Percentiles rank a stretch among this genome's conserved stretches.
Evolutionary conservation across 2,329 filamentous ascomycete species (phyloP).

Genomic region (Rugonectria rugulosa): DNA sequence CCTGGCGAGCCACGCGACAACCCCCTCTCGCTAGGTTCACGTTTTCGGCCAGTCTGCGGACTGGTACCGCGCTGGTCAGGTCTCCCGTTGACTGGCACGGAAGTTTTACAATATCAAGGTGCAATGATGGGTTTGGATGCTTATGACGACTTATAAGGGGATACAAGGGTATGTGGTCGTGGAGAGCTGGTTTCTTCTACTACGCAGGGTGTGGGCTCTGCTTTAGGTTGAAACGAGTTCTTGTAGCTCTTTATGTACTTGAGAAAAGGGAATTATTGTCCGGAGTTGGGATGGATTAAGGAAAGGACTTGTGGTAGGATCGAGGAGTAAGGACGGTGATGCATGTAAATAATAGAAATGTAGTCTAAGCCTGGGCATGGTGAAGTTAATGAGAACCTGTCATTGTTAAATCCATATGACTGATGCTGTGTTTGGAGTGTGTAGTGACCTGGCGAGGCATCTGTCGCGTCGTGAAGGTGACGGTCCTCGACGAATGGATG

Average conservation of each 20-base stretch:
- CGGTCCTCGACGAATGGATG: no score
- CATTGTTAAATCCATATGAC: slow-evolving; percentile 4
- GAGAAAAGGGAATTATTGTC: not conserved
- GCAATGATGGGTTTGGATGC: slow-evolving; percentile 7
- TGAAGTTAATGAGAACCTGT: slow-evolving; percentile 14
- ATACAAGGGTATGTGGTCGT: no score
- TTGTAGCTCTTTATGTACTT: not conserved
- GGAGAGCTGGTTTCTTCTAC: no score
- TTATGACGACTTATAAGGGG: no score
- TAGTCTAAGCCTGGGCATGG: not conserved
- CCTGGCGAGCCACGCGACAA: slow-evolving; percentile 10
- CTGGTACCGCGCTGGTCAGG: slow-evolving; percentile 19
- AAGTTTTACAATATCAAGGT: not conserved
- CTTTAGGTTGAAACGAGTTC: no score
- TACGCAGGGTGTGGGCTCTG: no score
- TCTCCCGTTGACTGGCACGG: slow-evolving; percentile 9
- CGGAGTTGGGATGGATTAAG: no score
- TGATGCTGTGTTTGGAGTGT: not conserved
- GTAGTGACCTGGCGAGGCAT: not conserved
- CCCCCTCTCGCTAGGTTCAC: slow-evolving; percentile 18
- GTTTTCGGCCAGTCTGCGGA: slow-evolving; percentile 7
- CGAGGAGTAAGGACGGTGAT: not conserved
- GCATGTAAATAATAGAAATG: slow-evolving; percentile 10
- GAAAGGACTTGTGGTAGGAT: not conserved
- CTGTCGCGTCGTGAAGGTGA: no score